These are phyloP conservation scores for Pseudogymnoascus sp. DNA, from an alignment of 2,329 filamentous ascomycete genomes.

Conservation along the genomic window DNA sequence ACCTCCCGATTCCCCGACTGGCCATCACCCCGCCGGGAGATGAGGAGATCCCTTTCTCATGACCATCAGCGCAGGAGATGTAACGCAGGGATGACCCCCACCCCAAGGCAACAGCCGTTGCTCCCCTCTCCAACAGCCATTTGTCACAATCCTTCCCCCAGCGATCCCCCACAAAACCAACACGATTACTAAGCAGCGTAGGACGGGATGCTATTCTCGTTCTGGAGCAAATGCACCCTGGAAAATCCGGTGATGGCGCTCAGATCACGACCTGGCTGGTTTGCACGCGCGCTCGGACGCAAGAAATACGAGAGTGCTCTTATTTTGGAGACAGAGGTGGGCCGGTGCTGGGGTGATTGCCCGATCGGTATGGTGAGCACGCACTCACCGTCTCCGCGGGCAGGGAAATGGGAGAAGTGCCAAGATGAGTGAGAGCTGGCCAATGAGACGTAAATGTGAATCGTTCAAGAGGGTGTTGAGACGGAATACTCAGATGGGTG, in stretches of 20 bases:
- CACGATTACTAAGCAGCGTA: not conserved
- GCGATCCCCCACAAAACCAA: conserved; percentile 4
- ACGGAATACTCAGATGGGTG: conserved; percentile 1
- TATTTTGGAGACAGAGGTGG: not conserved
- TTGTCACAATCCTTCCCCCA: not conserved
- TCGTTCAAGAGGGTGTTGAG: not conserved
- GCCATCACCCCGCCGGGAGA: not conserved
- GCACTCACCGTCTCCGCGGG: not conserved
- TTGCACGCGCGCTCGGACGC: not conserved
- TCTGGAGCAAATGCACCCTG: not conserved
- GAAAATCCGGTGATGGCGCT: not conserved
- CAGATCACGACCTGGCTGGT: not conserved
- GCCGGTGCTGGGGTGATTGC: not conserved
- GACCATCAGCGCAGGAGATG: not conserved
- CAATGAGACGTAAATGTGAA: not conserved
- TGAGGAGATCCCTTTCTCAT: not conserved
- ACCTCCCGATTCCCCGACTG: not conserved
- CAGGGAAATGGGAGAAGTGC: not conserved
- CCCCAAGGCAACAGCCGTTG: not conserved
- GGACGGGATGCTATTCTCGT: not conserved
- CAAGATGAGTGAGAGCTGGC: not conserved
- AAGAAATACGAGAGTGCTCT: not conserved
- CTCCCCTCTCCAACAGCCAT: not conserved
- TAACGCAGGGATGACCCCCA: conserved; percentile 2
- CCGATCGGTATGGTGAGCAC: not conserved